phyloP scores from a whole-genome alignment of 768 basidiomycete species.

The Pleurotus citrinopileatus region DNA sequence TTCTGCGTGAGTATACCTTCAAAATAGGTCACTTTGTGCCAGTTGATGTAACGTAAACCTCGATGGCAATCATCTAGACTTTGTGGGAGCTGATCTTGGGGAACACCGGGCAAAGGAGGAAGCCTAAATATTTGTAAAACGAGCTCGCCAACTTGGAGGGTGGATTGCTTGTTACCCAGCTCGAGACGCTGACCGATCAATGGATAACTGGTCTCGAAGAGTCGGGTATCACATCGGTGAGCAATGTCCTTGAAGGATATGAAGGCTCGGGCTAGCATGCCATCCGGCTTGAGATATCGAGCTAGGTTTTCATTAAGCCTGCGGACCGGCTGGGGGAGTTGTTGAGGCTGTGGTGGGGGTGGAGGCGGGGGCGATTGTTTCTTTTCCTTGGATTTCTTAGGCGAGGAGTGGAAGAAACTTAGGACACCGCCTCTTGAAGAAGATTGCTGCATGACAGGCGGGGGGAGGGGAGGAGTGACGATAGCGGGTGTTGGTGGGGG shows the following conservation, averaged over 20 bases:
- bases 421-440: constrained; percentile 67
- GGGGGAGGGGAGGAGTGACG: constrained; percentile 27
- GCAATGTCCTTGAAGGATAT: constrained; percentile 89
- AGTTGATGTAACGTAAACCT: constrained; percentile 84
- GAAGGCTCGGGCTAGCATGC: constrained; percentile 85
- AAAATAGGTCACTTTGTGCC: constrained; percentile 94
- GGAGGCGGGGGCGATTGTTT: constrained; percentile 29
- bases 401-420: constrained; percentile 73
- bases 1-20: constrained; percentile 91
- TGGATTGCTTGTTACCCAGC: constrained; percentile 52
- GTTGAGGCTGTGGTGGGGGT: constrained; percentile 36
- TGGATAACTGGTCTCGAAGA: constrained; percentile 82
- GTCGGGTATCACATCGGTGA: constrained; percentile 74
- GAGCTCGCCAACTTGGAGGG: constrained; percentile 81
- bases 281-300: constrained; percentile 78
- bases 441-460: constrained; percentile 37
- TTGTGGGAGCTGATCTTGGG: constrained; percentile 77
- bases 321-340: constrained; percentile 33
- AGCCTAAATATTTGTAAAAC: constrained; percentile 88
- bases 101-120: constrained; percentile 82
- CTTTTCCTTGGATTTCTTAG: constrained; percentile 62
- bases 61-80: constrained; percentile 91
- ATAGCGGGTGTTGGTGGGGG: constrained; percentile 38
- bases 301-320: constrained; percentile 70
- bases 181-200: constrained; percentile 75